Conservation (phyloP, 108 stramenopile species). For the Aurantiochytrium sp. region DNA sequence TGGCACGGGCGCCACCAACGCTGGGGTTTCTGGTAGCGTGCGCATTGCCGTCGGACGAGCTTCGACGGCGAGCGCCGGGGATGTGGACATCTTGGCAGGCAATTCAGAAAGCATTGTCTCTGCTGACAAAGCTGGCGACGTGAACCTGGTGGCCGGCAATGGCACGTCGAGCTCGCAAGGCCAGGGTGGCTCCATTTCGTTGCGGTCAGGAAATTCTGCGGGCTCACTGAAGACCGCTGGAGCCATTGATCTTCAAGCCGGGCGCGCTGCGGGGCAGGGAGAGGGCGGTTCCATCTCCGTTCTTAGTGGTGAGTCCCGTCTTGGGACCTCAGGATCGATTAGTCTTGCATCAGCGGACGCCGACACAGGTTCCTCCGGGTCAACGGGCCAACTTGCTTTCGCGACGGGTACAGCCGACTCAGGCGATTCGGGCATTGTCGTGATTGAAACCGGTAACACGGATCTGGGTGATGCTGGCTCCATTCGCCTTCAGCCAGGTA, state of each 20-base stretch:
- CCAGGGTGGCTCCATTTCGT: background rate
- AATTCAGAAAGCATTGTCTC: constrained; percentile 11
- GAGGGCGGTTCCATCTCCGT: background rate
- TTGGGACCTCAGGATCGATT: background rate
- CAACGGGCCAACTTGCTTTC: background rate
- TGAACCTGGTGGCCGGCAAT: background rate
- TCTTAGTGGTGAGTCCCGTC: background rate
- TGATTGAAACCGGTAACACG: background rate
- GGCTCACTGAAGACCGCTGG: background rate
- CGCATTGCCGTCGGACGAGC: background rate
- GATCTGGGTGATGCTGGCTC: background rate
- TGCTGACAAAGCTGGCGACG: background rate
- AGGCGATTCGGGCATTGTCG: background rate
- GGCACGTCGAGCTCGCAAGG: background rate
- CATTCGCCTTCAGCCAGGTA: background rate
- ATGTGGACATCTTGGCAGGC: constrained; percentile 25
- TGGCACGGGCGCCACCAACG: background rate
- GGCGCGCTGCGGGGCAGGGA: background rate
- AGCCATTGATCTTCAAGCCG: background rate
- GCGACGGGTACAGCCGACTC: background rate
- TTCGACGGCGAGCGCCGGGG: constrained; percentile 20
- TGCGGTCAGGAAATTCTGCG: background rate
- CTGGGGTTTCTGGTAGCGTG: constrained; percentile 18
- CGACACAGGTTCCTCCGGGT: background rate
- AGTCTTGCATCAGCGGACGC: background rate